Base-by-base conservation (phyloP, 2,329 filamentous ascomycete species). In the Neoscytalidium dimidiatum region DNA sequence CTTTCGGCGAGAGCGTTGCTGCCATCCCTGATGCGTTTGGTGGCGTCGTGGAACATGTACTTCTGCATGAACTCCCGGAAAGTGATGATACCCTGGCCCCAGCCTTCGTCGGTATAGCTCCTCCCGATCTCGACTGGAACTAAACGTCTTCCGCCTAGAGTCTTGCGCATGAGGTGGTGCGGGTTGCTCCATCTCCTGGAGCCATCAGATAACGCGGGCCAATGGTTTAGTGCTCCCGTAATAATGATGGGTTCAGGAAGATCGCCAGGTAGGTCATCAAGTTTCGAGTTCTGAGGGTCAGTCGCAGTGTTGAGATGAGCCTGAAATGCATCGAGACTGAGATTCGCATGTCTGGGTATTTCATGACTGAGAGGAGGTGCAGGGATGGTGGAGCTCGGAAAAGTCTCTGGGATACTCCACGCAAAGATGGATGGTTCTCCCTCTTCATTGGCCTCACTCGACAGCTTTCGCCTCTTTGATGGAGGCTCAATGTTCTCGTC, bases 121-220 rank as follows among this genome's bases (percentile, higher is more conserved):
- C 91, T 83, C 0, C 95, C 94, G 1, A 95, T 77, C 75, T 98
- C 94, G 3, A 97, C 85, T 0, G 94, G 94, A 0, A 98, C 91
- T 0, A 97, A 84, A 11, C 95, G 85, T 33, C 88, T 83, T 0
- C 95, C 95, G 2, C 82, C 85, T 38, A 97, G 87, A 0, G 94
- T 97, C 64, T 82, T 84, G 11, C 86, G 83, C 11, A 92, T 82
- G 64, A 97, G 87, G 75, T 97, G 97, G 0, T 81, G 80, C 0
- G 89, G 88, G n/a, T 83, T 86, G 8, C 80, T 83, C 95, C 95
- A 99, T 0, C 87, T 86, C 1, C 83, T 82, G 0, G 83, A 80
- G 2, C 80, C 58, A 11, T 66, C 57, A n/a, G 65, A 82, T n/a
- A 90, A 77, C 0, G 94, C 94, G 0, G 94, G 92, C 94, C 94